These are phyloP conservation scores for Cladochytrium replicatum DNA, from an alignment of 192 early-diverging fungal species.

Conservation along the genomic window DNA sequence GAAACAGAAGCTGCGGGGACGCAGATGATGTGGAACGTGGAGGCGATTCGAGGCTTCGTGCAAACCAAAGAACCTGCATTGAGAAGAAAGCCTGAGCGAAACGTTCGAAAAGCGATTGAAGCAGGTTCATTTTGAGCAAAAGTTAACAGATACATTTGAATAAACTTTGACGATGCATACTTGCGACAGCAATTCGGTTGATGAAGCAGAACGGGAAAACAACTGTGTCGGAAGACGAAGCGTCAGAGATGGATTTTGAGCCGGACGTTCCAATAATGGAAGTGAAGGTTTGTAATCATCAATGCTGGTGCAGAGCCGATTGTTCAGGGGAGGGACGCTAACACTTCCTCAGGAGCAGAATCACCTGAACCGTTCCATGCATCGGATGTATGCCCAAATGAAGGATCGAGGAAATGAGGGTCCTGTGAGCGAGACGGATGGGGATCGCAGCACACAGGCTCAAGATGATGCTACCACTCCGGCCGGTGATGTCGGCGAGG, in stretches of 20 bases:
- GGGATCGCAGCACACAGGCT: background rate
- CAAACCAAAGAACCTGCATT: background rate
- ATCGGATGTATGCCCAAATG: background rate
- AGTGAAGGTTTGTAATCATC: constrained; percentile 16
- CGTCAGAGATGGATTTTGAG: constrained; percentile 20
- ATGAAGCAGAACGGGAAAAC: constrained; percentile 1
- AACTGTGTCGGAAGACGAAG: constrained; percentile 7
- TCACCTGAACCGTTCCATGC: background rate
- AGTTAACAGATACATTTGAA: background rate
- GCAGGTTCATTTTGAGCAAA: background rate
- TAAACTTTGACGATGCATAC: background rate
- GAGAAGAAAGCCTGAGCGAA: constrained; percentile 3
- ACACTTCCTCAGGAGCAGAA: background rate
- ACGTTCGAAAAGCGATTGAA: background rate
- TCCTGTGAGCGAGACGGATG: background rate
- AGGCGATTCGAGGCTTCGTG: constrained; percentile 9
- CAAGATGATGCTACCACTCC: background rate
- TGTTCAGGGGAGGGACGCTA: background rate
- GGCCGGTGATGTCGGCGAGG: background rate
- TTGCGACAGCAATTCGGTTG: background rate
- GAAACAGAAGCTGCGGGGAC: no score
- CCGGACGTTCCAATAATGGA: constrained; percentile 22
- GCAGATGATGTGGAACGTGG: constrained; percentile 7
- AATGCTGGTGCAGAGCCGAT: background rate
- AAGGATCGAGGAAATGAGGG: background rate